Conservation (phyloP, 2,329 filamentous ascomycete species). For the Colletotrichum sublineola region DNA sequence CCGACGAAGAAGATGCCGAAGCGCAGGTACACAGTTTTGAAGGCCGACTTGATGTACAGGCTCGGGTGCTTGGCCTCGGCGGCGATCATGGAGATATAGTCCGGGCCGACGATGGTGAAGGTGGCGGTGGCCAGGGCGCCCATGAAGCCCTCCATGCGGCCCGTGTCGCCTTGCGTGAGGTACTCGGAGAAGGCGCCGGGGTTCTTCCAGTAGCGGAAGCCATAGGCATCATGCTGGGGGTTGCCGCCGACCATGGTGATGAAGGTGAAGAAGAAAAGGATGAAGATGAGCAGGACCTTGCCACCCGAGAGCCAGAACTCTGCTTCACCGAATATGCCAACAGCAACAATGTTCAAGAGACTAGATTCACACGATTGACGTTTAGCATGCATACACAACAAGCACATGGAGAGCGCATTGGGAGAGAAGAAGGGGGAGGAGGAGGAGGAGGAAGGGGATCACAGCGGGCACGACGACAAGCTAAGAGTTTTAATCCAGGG, state of each 20-base stretch:
- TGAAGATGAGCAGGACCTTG: conserved; percentile 67
- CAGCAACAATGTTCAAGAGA: conserved; percentile 43
- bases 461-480: conserved; percentile 29
- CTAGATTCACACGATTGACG: conserved; percentile 37
- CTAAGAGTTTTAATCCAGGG: conserved; percentile 7
- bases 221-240: conserved; percentile 46
- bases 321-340: conserved; percentile 64
- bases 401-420: neutral
- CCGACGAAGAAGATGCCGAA: conserved; percentile 65
- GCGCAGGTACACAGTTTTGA: conserved; percentile 73
- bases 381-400: conserved; percentile 40
- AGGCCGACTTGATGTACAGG: conserved; percentile 70
- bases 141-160: conserved; percentile 79
- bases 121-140: conserved; percentile 75
- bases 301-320: conserved; percentile 70
- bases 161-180: conserved; percentile 64
- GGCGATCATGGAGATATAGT: conserved; percentile 75
- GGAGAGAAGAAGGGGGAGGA: neutral
- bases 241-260: conserved; percentile 49
- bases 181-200: conserved; percentile 41
- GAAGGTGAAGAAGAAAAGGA: conserved; percentile 75
- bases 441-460: neutral
- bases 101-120: conserved; percentile 74
- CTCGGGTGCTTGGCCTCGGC: conserved; percentile 75
- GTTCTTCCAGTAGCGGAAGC: conserved; percentile 43